Conservation (phyloP, 169 alveolate species). For the Toxoplasma gondii region DNA sequence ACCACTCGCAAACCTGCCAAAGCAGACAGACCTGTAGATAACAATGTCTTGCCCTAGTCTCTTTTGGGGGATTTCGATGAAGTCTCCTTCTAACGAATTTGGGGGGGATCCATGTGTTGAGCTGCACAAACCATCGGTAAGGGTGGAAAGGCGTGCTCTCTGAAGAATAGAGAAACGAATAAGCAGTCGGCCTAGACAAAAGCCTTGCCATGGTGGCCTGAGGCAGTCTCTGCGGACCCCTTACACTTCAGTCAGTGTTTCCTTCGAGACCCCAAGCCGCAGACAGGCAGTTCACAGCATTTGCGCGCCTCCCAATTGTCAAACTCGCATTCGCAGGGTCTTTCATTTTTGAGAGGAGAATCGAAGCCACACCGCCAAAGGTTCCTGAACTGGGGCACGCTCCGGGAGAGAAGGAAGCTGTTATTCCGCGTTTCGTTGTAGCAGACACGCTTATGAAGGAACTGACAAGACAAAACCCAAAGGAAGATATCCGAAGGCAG, state of each 20-base stretch:
- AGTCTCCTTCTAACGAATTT: too few species aligned
- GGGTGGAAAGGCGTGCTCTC: too few species aligned
- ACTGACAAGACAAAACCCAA: conserved; percentile 48
- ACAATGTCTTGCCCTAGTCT: too few species aligned
- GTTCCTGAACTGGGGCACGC: conserved; percentile 64
- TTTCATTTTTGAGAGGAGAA: conserved; percentile 48
- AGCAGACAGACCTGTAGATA: too few species aligned
- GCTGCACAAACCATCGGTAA: too few species aligned
- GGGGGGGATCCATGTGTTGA: too few species aligned
- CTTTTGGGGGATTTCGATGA: too few species aligned
- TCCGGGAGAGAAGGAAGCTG: conserved; percentile 29
- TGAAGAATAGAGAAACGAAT: too few species aligned
- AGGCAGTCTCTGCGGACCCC: conserved; percentile 61
- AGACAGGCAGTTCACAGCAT: too few species aligned
- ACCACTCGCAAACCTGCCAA: neutral
- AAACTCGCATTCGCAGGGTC: conserved; percentile 39
- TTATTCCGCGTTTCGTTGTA: conserved; percentile 59
- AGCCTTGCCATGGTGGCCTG: conserved; percentile 72
- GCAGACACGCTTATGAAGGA: conserved; percentile 49
- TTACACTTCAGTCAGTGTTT: neutral
- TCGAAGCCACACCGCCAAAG: conserved; percentile 32
- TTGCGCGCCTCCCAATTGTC: too few species aligned
- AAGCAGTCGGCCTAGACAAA: conserved; percentile 69
- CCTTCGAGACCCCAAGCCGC: too few species aligned
- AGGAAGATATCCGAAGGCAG: conserved; percentile 37